These are phyloP conservation scores for Hermanozyma aechmeae DNA, from an alignment of 805 yeast species.

Conservation along the genomic window DNA sequence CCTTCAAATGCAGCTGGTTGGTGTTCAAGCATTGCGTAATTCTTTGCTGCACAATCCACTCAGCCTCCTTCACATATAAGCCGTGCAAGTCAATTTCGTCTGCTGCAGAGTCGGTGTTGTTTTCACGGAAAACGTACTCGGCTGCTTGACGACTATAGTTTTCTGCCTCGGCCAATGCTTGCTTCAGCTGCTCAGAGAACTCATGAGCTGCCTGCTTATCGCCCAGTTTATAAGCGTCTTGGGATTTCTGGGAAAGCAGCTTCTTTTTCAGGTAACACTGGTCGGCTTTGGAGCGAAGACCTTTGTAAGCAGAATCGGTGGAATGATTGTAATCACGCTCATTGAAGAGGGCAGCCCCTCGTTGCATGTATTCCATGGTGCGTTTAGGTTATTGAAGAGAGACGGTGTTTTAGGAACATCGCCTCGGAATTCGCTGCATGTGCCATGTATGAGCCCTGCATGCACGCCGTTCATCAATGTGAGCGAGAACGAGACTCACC, in stretches of 20 bases:
- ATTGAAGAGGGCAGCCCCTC: no score
- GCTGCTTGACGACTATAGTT: conserved; percentile 74
- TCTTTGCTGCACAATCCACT: conserved; percentile 63
- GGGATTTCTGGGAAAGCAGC: conserved; percentile 56
- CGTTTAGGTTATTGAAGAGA: no score
- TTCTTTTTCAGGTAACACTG: conserved; percentile 49
- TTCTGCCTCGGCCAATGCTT: conserved; percentile 53
- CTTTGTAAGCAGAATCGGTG: conserved; percentile 53
- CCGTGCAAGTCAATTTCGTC: conserved; percentile 95
- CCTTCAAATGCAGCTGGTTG: conserved; percentile 56
- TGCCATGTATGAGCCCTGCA: no score
- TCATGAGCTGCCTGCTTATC: conserved; percentile 66
- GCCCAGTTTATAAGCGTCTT: conserved; percentile 67
- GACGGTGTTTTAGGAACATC: no score
- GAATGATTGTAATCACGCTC: conserved; percentile 65
- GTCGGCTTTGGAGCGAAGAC: conserved; percentile 60
- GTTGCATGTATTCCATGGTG: no score
- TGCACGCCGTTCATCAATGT: no score
- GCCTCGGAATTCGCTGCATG: no score
- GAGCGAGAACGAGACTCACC: no score
- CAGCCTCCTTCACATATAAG: conserved; percentile 80
- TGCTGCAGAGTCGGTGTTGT: conserved; percentile 75
- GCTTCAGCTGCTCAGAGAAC: conserved; percentile 60
- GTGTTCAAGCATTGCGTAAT: conserved; percentile 54
- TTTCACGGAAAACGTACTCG: conserved; percentile 76